Evolutionary conservation across 2,329 filamentous ascomycete species (phyloP).

Genomic region (Knufia fluminis): DNA sequence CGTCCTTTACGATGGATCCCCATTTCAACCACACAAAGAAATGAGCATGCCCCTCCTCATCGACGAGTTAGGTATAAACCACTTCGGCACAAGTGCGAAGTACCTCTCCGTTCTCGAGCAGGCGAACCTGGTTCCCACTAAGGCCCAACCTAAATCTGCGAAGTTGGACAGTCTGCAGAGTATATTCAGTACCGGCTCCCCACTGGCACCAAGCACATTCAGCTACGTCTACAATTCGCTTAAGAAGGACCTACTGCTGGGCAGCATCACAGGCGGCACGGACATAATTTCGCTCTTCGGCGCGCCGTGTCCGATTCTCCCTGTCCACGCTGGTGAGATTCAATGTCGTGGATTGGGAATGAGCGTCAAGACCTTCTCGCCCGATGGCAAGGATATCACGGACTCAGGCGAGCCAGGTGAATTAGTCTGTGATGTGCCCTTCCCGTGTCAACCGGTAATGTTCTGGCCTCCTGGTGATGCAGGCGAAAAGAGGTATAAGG

Average conservation of each 20-base stretch:
- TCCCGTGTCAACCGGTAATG: constrained; percentile 81
- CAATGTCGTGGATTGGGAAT: constrained; percentile 71
- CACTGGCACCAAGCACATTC: constrained; percentile 87
- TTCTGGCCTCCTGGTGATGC: constrained; percentile 64
- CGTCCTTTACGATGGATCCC: constrained; percentile 84
- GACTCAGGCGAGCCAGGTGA: constrained; percentile 66
- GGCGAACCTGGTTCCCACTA: constrained; percentile 53
- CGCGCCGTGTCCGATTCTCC: constrained; percentile 66
- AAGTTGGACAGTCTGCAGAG: constrained; percentile 54
- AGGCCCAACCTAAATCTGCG: constrained; percentile 37
- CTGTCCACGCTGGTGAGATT: constrained; percentile 64
- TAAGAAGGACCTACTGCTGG: constrained; percentile 62
- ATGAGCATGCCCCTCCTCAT: constrained; percentile 76
- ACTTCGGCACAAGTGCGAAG: constrained; percentile 91
- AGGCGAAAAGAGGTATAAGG: constrained; percentile 66
- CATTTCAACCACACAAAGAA: constrained; percentile 70
- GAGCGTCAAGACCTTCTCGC: constrained; percentile 55
- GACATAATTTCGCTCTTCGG: constrained; percentile 96
- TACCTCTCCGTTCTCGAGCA: constrained; percentile 89
- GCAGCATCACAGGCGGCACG: constrained; percentile 88
- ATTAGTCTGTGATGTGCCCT: constrained; percentile 74
- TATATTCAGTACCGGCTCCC: constrained; percentile 90
- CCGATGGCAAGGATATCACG: constrained; percentile 48
- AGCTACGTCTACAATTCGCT: constrained; percentile 69
- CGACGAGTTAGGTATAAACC: constrained; percentile 70